A percentile compares a stretch with the other conserved stretches of the same genome.
phyloP scores from a whole-genome alignment of 169 alveolate species.

The Eimeria sp. region DNA sequence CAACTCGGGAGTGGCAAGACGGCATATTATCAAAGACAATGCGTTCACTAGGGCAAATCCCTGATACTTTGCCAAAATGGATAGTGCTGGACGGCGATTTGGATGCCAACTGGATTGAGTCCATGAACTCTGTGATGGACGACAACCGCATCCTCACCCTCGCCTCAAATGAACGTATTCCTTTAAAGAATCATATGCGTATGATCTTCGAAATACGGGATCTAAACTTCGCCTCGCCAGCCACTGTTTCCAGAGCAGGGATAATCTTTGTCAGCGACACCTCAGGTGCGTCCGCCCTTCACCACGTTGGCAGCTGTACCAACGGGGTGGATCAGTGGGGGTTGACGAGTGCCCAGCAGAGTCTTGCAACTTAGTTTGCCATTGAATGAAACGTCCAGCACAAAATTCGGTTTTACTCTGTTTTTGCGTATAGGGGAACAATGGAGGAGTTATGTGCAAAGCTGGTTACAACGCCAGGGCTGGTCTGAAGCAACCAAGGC shows the following conservation, averaged over 20 bases:
- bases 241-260: constrained; percentile 98
- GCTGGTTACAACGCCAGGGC: constrained; percentile 93
- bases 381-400: too few relatives aligned
- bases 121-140: constrained; percentile 98
- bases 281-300: constrained; percentile 34
- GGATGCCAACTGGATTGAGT: constrained; percentile 98
- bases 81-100: constrained; percentile 96
- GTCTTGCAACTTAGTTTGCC: background rate
- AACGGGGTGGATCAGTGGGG: background rate
- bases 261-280: constrained; percentile 95
- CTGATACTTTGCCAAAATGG: constrained; percentile 96
- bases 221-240: constrained; percentile 98
- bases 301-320: background rate
- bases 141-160: constrained; percentile 97
- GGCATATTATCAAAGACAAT: constrained; percentile 95
- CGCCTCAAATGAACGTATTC: constrained; percentile 97
- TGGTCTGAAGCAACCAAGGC: constrained; percentile 90
- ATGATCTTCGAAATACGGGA: constrained; percentile 98
- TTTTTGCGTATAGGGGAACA: constrained; percentile 91
- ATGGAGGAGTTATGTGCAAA: constrained; percentile 96
- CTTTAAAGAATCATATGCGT: constrained; percentile 97
- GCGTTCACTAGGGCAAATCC: constrained; percentile 92
- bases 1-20: constrained; percentile 97
- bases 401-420: background rate
- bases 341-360: background rate